Base-by-base conservation (phyloP, 2,329 filamentous ascomycete species). In the Knoxdaviesia capensis region DNA sequence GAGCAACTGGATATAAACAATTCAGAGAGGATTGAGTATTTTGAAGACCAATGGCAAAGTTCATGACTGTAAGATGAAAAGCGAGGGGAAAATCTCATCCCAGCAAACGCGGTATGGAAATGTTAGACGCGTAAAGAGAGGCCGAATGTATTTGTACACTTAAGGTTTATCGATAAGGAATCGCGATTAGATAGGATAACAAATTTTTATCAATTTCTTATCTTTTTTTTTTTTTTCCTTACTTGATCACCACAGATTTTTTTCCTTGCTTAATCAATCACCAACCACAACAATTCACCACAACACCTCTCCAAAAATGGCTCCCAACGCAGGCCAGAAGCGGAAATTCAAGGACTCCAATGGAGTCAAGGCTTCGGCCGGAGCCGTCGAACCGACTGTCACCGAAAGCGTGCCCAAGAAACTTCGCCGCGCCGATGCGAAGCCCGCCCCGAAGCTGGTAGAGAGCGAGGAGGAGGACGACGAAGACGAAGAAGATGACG, bases 341-440 rank as follows among this genome's bases (percentile, higher is more conserved):
- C 53, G 58, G 41, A 60, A 60, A 48, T 51, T 53, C 37, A 54
- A 53, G 51, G 56, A 58, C 39, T 50, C 49, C 42, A 54, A 54
- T 46, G 50, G 49, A 45, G 45, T 43, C 9, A 55, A 57, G 44
- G 42, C 38, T 8, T 38, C 47, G 28, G 47, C 44, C 31, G 43
- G 44, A 39, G 40, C 48, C n/a, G 52, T 51, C 34, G 37, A 47
- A 9, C 46, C 48, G 36, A 39, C 45, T 10, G 44, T 48, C 6
- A 31, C 49, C 32, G 41, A 49, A 34, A 46, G 48, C 31, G 34
- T 47, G 29, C 49, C 49, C 4, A 54, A 52, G 31, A 58, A 59
- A 50, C 20, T 20, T 20, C 20, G 20, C 20, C 20, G 20, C 20
- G 20, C 20, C 20, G 58, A 58, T 49, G 39, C 52, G 48, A 60